A percentile compares a stretch with the other conserved stretches of the same genome.
These are phyloP conservation scores for Taiozyma sp. DNA, from an alignment of 1,139 yeast species.

Conservation along the genomic window DNA sequence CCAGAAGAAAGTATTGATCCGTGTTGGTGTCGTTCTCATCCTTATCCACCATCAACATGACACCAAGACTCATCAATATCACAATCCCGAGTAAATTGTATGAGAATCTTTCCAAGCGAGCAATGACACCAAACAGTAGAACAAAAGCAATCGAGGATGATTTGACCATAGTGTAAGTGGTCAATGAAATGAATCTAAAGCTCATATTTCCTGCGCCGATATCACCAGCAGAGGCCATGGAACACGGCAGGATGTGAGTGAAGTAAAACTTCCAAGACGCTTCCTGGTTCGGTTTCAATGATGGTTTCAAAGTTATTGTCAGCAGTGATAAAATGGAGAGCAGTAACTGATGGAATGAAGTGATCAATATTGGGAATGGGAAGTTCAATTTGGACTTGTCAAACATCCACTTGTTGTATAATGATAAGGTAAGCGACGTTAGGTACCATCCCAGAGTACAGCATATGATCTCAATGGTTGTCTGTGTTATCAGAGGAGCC, in stretches of 20 bases:
- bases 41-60: constrained; percentile 73
- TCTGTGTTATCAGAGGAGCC: not conserved
- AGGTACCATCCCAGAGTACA: constrained; percentile 42
- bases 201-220: constrained; percentile 91
- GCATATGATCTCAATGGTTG: not conserved
- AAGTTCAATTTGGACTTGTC: constrained; percentile 66
- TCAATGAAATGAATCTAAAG: constrained; percentile 69
- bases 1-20: constrained; percentile 36
- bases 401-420: constrained; percentile 98
- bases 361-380: constrained; percentile 77
- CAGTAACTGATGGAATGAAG: constrained; percentile 80
- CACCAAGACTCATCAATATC: constrained; percentile 73
- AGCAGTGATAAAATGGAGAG: constrained; percentile 46
- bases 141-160: constrained; percentile 86
- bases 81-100: constrained; percentile 67
- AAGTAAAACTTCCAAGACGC: constrained; percentile 34
- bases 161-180: constrained; percentile 90
- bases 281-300: constrained; percentile 29
- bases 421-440: constrained; percentile 70
- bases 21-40: constrained; percentile 21
- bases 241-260: constrained; percentile 72
- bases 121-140: constrained; percentile 75
- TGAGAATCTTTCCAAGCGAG: constrained; percentile 69
- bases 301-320: constrained; percentile 44
- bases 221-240: constrained; percentile 86